Base-by-base conservation (phyloP, 495 filamentous ascomycete species). In the Talaromyces stipitatus region DNA sequence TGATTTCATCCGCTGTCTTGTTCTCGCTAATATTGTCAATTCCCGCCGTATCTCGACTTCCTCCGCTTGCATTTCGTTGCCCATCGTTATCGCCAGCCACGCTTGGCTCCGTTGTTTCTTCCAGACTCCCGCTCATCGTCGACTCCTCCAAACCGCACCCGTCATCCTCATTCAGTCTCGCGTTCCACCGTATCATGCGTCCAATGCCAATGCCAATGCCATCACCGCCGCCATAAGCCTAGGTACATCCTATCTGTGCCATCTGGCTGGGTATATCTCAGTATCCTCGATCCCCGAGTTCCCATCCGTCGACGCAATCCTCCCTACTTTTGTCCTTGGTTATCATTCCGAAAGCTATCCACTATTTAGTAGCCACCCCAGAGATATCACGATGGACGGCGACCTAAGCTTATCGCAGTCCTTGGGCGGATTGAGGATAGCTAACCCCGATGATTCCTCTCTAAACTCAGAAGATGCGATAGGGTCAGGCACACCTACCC, bases 381-480 rank as follows among this genome's bases (percentile, higher is more conserved):
- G 20, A 47, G 36, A 51, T 27, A 55, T 62, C 62, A 72, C 64
- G 66, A 97, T 96, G 92, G 88, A 92, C 68, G 89, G 88, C 66
- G 92, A 97, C 72, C 73, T 96, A 62, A 97, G 89, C 69, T 83
- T 98, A 51, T 95, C 94, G 55, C 88, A 91, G 72, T 88, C 90
- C 58, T 79, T 99, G 61, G 95, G 95, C 54, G 95, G 95, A 62
- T 78, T 99, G 69, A 88, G 94, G 62, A 97, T 97, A 66, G 95
- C 95, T 59, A 99, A 99, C 69, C 94, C 95, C 41, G 92, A 97
- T 77, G 85, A 94, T 70, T 80, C 82, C 48, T 84, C 87, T 28
- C 77, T 87, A 38, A 73, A 77, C 59, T 70, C 83, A n/a, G 72
- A 73, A 59, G 75, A 82, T 55, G 65, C 72, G 50, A 62, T 47